Percentiles rank a stretch among this genome's conserved stretches.
Conservation (phyloP, 148 eudicot species). For the Limonium bicolor region DNA sequence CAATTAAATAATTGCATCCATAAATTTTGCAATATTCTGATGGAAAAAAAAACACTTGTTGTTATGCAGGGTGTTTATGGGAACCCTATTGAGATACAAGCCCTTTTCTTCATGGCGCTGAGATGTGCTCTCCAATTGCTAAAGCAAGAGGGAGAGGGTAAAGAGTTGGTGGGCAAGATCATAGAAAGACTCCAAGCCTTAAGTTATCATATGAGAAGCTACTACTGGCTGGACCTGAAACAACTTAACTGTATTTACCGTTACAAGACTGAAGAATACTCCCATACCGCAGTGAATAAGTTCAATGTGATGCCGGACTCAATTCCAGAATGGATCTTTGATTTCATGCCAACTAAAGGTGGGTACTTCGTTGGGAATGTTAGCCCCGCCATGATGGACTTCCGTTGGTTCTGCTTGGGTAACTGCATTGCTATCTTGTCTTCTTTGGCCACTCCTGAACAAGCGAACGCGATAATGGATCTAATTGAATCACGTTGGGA, state of each 20-base stretch:
- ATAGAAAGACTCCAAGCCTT: constrained; percentile 38
- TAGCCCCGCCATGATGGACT: constrained; percentile 78
- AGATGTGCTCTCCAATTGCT: constrained; percentile 34
- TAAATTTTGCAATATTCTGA: too few species aligned
- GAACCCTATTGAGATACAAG: constrained; percentile 38
- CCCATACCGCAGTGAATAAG: constrained; percentile 64
- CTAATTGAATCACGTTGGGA: constrained; percentile 75
- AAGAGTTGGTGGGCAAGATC: constrained; percentile 28
- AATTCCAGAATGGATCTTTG: constrained; percentile 68
- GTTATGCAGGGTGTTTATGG: constrained; percentile 28
- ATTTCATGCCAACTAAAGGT: constrained; percentile 68
- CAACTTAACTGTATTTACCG: constrained; percentile 46
- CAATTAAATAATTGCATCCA: too few species aligned
- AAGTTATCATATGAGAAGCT: constrained; percentile 46
- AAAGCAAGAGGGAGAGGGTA: constrained; percentile 39
- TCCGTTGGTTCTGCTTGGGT: constrained; percentile 82
- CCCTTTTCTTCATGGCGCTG: constrained; percentile 43
- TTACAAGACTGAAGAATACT: constrained; percentile 45
- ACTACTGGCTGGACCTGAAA: constrained; percentile 43
- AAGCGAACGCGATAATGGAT: constrained; percentile 76
- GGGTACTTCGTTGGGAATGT: constrained; percentile 84
- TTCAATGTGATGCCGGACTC: constrained; percentile 66
- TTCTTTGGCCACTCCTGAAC: constrained; percentile 78
- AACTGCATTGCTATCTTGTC: constrained; percentile 73
- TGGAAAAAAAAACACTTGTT: too few species aligned